phyloP scores from a whole-genome alignment of 139 green algal genomes.

The Asterochloris sp. region DNA sequence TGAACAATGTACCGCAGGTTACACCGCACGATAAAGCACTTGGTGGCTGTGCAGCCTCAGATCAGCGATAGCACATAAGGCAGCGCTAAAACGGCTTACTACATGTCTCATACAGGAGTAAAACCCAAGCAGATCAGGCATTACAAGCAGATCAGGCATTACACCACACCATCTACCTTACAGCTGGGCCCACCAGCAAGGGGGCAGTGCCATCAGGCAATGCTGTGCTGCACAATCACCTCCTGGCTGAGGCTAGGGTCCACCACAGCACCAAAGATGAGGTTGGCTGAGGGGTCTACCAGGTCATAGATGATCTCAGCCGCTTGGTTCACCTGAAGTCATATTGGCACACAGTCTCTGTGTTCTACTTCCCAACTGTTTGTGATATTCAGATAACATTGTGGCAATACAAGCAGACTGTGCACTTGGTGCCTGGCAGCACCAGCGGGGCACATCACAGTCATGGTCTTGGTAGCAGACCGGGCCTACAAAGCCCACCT shows the following conservation, averaged over 20 bases:
- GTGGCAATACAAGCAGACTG: background rate
- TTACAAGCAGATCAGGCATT: background rate
- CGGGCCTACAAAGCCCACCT: conserved; percentile 43
- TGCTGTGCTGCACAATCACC: background rate
- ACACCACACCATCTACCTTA: background rate
- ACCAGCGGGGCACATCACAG: background rate
- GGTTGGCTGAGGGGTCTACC: conserved; percentile 82
- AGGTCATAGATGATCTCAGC: conserved; percentile 90
- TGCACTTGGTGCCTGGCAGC: background rate
- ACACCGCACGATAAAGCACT: background rate
- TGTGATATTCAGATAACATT: too few species aligned
- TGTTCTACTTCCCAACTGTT: too few species aligned
- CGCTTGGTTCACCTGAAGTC: conserved; percentile 78
- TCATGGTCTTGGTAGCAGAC: background rate
- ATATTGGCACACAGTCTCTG: background rate
- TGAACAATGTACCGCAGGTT: too few species aligned
- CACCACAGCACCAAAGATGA: conserved; percentile 87
- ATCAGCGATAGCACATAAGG: background rate
- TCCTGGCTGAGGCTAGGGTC: conserved; percentile 14
- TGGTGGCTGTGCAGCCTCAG: background rate
- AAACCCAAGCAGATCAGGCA: background rate
- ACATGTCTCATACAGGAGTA: background rate
- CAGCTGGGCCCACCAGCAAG: background rate
- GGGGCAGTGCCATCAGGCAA: too few species aligned
- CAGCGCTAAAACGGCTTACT: background rate